Conservation (phyloP, 176 grass and related monocot genomes). For the Otatea glauca region DNA sequence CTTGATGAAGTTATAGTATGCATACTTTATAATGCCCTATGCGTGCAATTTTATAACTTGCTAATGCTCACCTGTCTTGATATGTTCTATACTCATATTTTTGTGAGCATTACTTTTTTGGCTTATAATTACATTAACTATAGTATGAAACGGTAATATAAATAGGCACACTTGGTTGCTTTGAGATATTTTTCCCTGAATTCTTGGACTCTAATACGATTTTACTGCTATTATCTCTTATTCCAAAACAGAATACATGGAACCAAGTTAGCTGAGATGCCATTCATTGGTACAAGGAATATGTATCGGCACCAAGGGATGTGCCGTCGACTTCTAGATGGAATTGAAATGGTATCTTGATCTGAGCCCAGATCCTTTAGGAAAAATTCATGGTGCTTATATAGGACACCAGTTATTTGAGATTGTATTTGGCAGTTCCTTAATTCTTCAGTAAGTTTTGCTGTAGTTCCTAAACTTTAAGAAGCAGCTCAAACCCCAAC, state of each 20-base stretch:
- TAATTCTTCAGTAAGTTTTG: background rate
- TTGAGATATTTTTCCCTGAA: slow-evolving; percentile 14
- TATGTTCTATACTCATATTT: slow-evolving; percentile 2
- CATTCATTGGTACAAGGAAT: slow-evolving; percentile 84
- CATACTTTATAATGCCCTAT: background rate
- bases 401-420: slow-evolving; percentile 17
- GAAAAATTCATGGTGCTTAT: slow-evolving; percentile 27
- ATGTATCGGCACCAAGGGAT: slow-evolving; percentile 90
- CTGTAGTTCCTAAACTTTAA: slow-evolving; percentile 1
- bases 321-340: slow-evolving; percentile 81
- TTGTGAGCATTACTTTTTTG: background rate
- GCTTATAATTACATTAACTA: slow-evolving; percentile 36
- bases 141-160: slow-evolving; percentile 16
- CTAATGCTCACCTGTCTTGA: slow-evolving; percentile 12
- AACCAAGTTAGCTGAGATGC: slow-evolving; percentile 92
- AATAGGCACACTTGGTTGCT: background rate
- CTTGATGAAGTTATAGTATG: background rate
- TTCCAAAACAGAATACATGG: slow-evolving; percentile 82
- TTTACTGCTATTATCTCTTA: slow-evolving; percentile 44
- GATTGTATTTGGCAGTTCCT: background rate
- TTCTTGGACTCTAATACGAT: slow-evolving; percentile 30
- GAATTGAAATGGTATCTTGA: slow-evolving; percentile 79
- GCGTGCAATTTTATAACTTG: slow-evolving; percentile 26
- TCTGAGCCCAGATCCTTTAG: slow-evolving; percentile 1
- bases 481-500: background rate